These are phyloP conservation scores for Globisporangium mamillatum DNA, from an alignment of 352 stramenopile genomes.

Conservation along the genomic window DNA sequence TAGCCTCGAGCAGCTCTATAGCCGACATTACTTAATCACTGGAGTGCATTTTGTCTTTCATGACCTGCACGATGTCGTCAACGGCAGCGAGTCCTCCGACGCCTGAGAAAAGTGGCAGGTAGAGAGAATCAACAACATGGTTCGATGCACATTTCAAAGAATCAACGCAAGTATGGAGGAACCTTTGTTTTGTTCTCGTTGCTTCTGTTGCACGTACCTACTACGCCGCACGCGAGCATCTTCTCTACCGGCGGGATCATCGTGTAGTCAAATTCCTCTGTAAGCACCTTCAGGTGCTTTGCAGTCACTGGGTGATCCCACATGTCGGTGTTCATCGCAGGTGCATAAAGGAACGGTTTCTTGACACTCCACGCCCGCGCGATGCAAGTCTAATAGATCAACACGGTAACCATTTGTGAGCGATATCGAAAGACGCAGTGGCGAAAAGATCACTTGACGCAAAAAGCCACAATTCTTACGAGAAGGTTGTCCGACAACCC, in stretches of 20 bases:
- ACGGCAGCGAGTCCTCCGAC: constrained; percentile 69
- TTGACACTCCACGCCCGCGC: constrained; percentile 90
- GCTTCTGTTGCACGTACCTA: constrained; percentile 45
- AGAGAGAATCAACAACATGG: neutral
- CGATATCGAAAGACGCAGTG: neutral
- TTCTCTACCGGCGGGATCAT: constrained; percentile 91
- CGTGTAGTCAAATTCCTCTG: constrained; percentile 58
- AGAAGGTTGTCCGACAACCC: constrained; percentile 95
- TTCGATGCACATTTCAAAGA: neutral
- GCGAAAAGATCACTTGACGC: neutral
- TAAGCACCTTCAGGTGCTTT: constrained; percentile 62
- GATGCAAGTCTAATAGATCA: constrained; percentile 76
- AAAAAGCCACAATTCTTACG: constrained; percentile 25
- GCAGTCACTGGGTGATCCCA: constrained; percentile 94
- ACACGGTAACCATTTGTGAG: neutral
- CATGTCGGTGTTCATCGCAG: constrained; percentile 98
- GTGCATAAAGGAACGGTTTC: constrained; percentile 93
- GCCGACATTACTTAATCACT: neutral
- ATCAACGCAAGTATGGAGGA: neutral
- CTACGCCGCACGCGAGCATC: constrained; percentile 93
- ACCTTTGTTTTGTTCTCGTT: neutral
- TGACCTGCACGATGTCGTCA: constrained; percentile 47
- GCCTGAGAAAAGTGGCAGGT: constrained; percentile 24
- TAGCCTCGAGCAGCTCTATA: neutral
- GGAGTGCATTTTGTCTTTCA: constrained; percentile 22